A percentile compares a stretch with the other conserved stretches of the same genome.
These are phyloP conservation scores for Cystobasidium ongulense DNA, from an alignment of 768 basidiomycete species.

Conservation along the genomic window DNA sequence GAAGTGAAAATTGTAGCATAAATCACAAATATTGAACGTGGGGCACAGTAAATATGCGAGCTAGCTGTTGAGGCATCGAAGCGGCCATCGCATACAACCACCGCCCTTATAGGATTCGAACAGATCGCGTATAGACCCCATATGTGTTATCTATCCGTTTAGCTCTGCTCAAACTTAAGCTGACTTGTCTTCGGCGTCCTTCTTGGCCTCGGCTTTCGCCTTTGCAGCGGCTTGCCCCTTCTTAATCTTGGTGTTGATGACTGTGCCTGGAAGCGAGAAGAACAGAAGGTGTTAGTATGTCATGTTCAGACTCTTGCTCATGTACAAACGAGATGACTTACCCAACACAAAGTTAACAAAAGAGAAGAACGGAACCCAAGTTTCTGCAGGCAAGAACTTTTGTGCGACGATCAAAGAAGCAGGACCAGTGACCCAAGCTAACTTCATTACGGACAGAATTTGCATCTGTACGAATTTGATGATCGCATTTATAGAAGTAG, in stretches of 20 bases:
- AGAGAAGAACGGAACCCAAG: slow-evolving; percentile 87
- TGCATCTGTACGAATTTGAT: slow-evolving; percentile 30
- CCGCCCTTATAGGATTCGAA: too few species aligned
- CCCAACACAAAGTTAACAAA: slow-evolving; percentile 65
- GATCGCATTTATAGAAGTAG: slow-evolving; percentile 58
- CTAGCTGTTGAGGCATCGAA: too few species aligned
- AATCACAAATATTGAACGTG: too few species aligned
- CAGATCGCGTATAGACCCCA: too few species aligned
- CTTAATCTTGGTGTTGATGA: slow-evolving; percentile 16
- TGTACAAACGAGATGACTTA: background rate
- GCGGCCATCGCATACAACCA: too few species aligned
- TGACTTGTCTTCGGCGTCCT: slow-evolving; percentile 29
- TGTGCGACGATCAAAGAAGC: slow-evolving; percentile 20
- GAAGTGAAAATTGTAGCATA: too few species aligned
- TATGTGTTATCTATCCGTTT: too few species aligned
- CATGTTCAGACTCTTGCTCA: background rate
- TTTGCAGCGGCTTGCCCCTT: slow-evolving; percentile 26
- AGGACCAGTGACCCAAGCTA: slow-evolving; percentile 45
- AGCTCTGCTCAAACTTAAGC: background rate
- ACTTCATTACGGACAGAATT: slow-evolving; percentile 50
- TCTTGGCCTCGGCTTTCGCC: slow-evolving; percentile 22
- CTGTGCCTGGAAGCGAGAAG: background rate
- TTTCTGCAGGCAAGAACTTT: slow-evolving; percentile 46
- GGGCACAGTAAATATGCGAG: too few species aligned
- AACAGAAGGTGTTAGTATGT: background rate